These are phyloP conservation scores for Auricularia sp. DNA, from an alignment of 768 basidiomycete genomes.

Conservation along the genomic window DNA sequence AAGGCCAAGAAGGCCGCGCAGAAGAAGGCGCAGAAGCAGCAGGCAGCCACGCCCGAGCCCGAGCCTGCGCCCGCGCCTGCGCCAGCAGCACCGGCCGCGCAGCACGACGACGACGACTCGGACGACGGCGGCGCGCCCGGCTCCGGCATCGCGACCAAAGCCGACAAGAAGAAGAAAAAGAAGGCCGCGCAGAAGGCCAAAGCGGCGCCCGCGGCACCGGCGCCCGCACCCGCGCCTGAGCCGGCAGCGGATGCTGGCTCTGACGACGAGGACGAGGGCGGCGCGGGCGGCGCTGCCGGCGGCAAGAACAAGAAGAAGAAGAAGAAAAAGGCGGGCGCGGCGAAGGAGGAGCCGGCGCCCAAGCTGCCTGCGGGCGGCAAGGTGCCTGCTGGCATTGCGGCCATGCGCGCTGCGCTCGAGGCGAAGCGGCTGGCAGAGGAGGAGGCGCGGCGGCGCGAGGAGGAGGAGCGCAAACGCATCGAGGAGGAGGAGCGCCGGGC, in stretches of 20 bases:
- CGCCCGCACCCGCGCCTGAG: slow-evolving; percentile 23
- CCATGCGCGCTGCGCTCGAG: slow-evolving; percentile 84
- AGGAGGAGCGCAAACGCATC: slow-evolving; percentile 69
- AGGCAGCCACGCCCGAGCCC: slow-evolving; percentile 6
- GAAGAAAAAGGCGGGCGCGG: slow-evolving; percentile 54
- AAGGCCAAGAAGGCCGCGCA: slow-evolving; percentile 14
- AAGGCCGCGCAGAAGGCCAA: slow-evolving; percentile 79
- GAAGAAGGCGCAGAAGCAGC: slow-evolving; percentile 9
- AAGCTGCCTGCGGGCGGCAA: slow-evolving; percentile 52
- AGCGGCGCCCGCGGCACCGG: slow-evolving; percentile 48
- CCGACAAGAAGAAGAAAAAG: slow-evolving; percentile 95
- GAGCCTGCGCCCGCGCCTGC: slow-evolving; percentile 15
- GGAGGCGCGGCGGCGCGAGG: slow-evolving; percentile 57
- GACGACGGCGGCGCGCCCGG: slow-evolving; percentile 34
- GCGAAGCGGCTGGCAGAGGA: slow-evolving; percentile 84
- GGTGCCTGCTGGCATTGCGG: slow-evolving; percentile 54
- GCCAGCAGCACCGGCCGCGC: slow-evolving; percentile 24
- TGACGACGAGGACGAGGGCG: slow-evolving; percentile 60
- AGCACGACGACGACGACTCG: slow-evolving; percentile 35
- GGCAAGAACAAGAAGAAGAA: slow-evolving; percentile 77
- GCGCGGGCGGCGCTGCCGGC: slow-evolving; percentile 30
- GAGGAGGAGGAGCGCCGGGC: slow-evolving; percentile 80
- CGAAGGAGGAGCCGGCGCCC: slow-evolving; percentile 13
- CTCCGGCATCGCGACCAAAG: slow-evolving; percentile 45
- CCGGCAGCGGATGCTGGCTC: slow-evolving; percentile 35